Evolutionary conservation across 441 rosid species (phyloP).

Genomic region (Kokia cookei): DNA sequence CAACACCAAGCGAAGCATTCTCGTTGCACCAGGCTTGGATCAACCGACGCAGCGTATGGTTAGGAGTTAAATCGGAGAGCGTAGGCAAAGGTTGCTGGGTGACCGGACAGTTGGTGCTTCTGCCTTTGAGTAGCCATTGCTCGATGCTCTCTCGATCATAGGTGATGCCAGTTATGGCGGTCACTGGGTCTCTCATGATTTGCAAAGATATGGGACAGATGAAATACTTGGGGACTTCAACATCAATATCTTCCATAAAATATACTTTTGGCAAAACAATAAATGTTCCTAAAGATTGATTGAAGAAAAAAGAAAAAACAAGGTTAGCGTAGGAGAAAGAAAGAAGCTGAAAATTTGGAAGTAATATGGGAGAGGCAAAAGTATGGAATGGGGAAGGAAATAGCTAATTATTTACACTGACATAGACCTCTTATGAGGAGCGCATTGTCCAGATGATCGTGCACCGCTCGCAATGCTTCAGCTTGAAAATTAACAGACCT

Average conservation of each 20-base stretch:
- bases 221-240: constrained; percentile 61
- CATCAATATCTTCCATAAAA: constrained; percentile 43
- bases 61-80: constrained; percentile 62
- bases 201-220: constrained; percentile 75
- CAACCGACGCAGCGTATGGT: constrained; percentile 61
- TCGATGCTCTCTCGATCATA: constrained; percentile 78
- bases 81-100: constrained; percentile 49
- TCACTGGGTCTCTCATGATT: constrained; percentile 83
- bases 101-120: constrained; percentile 47
- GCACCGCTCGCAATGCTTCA: no score
- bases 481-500: no score
- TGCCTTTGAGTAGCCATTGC: constrained; percentile 44
- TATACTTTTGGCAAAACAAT: not conserved
- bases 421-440: no score
- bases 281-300: not conserved
- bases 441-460: no score
- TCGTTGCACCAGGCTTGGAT: constrained; percentile 73
- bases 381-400: not conserved
- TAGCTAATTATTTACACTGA: no score
- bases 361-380: not conserved
- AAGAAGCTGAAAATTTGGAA: not conserved
- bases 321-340: not conserved
- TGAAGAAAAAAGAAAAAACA: not conserved
- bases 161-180: constrained; percentile 61
- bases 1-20: constrained; percentile 48